Conservation (phyloP, 169 alveolate species). For the Plasmodium vivax region DNA sequence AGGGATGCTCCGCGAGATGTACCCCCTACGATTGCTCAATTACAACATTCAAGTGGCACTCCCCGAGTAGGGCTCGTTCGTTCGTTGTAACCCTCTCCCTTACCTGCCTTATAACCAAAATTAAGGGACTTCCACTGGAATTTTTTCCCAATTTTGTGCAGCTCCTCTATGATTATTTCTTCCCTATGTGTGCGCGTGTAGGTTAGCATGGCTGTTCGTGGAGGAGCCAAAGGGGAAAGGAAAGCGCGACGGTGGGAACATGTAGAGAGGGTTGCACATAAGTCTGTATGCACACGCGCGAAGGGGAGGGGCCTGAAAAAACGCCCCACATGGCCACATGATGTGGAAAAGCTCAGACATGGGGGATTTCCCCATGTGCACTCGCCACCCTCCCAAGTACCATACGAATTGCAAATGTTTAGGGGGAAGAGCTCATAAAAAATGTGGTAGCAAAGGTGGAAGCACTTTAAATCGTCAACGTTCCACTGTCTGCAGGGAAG, state of each 20-base stretch:
- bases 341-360: not conserved
- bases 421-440: conserved; percentile 24
- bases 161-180: conserved; percentile 54
- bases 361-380: not conserved
- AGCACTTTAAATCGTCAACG: conserved; percentile 11
- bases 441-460: conserved; percentile 24
- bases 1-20: not conserved
- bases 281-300: not conserved
- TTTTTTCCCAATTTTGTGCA: conserved; percentile 17
- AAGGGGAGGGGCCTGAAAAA: not conserved
- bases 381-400: conserved; percentile 7
- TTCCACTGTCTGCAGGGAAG: conserved; percentile 40
- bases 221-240: not conserved
- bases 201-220: conserved; percentile 52
- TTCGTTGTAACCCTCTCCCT: not conserved
- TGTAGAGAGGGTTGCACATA: not conserved
- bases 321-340: not conserved
- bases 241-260: not conserved
- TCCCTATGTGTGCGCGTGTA: not conserved
- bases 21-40: not conserved
- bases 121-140: conserved; percentile 25
- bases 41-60: not conserved
- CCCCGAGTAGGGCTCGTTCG: not conserved
- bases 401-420: conserved; percentile 69
- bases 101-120: conserved; percentile 49